phyloP scores from a whole-genome alignment of 805 yeast genomes.

The Candida succiphila region DNA sequence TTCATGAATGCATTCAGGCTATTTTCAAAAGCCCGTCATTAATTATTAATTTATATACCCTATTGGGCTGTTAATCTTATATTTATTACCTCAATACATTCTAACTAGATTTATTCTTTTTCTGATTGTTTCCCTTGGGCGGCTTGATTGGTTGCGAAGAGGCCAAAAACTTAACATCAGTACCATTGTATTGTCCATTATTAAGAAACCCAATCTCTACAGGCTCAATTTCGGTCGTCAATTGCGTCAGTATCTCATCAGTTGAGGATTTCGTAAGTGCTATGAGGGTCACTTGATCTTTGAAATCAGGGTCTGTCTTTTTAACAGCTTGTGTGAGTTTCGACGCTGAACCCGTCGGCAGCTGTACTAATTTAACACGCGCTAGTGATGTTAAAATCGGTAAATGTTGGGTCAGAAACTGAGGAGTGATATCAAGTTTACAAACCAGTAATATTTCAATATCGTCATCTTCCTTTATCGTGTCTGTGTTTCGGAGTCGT shows the following conservation, averaged over 20 bases:
- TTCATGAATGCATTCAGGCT: no score
- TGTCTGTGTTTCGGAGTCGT: slow-evolving; percentile 5
- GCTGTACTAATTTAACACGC: slow-evolving; percentile 46
- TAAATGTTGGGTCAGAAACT: slow-evolving; percentile 41
- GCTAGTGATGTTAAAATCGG: slow-evolving; percentile 47
- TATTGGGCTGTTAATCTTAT: no score
- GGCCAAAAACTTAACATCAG: slow-evolving; percentile 29
- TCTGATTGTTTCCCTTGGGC: no score
- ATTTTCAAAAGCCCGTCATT: no score
- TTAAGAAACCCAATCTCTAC: slow-evolving; percentile 16
- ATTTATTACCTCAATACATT: no score
- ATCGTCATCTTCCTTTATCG: not conserved
- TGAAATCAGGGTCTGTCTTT: not conserved
- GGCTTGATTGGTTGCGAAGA: slow-evolving; percentile 40
- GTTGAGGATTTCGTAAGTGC: slow-evolving; percentile 9
- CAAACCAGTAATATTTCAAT: slow-evolving; percentile 45
- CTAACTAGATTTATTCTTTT: no score
- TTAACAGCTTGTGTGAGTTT: slow-evolving; percentile 3
- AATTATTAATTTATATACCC: no score
- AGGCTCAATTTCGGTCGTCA: slow-evolving; percentile 12
- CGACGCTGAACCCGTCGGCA: slow-evolving; percentile 37
- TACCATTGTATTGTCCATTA: slow-evolving; percentile 12
- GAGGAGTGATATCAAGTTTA: slow-evolving; percentile 42
- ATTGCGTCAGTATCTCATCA: slow-evolving; percentile 5
- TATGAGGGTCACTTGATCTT: slow-evolving; percentile 9